Evolutionary conservation across 495 filamentous ascomycete genomes (phyloP), one percentile per base, ranked within the genome.

Genomic region (Penicillium cosmopolitanum): DNA sequence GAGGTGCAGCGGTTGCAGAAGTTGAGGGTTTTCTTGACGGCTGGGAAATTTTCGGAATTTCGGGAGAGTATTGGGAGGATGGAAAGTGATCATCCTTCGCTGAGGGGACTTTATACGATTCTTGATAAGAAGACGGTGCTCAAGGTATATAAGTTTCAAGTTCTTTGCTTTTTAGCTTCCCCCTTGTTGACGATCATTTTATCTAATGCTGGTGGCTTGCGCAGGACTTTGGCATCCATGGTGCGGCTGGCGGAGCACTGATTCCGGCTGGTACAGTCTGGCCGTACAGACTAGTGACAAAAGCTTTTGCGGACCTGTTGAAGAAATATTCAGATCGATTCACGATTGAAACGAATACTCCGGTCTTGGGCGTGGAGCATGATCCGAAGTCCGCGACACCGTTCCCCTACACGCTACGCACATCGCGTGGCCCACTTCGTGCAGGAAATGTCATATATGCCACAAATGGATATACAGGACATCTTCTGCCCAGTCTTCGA

Each of bases 261-360:
- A 60, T 74, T 5, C 67, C 72, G 5, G 82, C 83, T 4, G 81
- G 75, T 3, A 78, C 77, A n/a, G 58, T 85, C 2, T 96, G 89
- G 90, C 92, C 92, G 5, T 95, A 94, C 71, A 93, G 92, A 64
- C 80, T 93, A 9, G 85, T 95, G 12, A 77, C 86, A 0, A 84
- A 79, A 59, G 75, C 89, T 0, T 79, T 96, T 10, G 84, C 86
- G 60, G 70, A 71, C 1, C 74, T 89, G 0, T 66, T 93, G 42
- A 51, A 68, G 33, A 69, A 62, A 44, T 69, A 75, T 8, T 71
- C 67, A 2, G 58, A 66, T n/a, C 55, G 65, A 4, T 81, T 96
- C 56, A 91, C 90, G 64, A 81, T 96, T 8, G 92, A 96, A 64
- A 93, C 89, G 8, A 82, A 84, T 57, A 92, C 90, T 0, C 86